Percentiles rank a stretch among this genome's conserved stretches.
phyloP scores from a whole-genome alignment of 2,329 filamentous ascomycete species.

The Fusarium ramigenum region DNA sequence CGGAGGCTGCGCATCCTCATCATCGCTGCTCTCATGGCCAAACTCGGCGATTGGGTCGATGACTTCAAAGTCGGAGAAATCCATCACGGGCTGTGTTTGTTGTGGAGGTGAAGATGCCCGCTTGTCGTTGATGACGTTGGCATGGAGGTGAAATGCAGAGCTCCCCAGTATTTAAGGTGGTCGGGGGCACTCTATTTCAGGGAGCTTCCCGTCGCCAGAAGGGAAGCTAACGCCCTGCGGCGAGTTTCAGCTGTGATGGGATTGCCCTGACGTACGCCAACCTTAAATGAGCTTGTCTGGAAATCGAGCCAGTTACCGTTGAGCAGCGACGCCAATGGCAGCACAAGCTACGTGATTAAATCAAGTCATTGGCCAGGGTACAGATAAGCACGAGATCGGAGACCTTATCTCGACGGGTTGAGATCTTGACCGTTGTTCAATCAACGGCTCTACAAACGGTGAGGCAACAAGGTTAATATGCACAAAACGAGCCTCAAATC shows the following conservation, averaged over 20 bases:
- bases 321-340: conserved; percentile 3
- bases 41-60: conserved; percentile 38
- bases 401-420: background rate
- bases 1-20: conserved; percentile 14
- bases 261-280: conserved; percentile 18
- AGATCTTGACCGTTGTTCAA: background rate
- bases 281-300: conserved; percentile 11
- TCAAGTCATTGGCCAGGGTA: conserved; percentile 1
- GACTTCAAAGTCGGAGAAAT: conserved; percentile 40
- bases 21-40: conserved; percentile 20
- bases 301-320: conserved; percentile 27
- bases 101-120: background rate
- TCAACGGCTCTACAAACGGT: background rate
- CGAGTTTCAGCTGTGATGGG: conserved; percentile 14
- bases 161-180: conserved; percentile 22
- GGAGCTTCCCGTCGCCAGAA: background rate
- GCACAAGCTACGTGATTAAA: background rate
- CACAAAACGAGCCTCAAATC: background rate
- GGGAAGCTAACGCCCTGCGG: conserved; percentile 10
- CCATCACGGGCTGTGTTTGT: conserved; percentile 23
- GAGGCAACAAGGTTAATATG: background rate
- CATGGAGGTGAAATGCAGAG: background rate
- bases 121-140: conserved; percentile 10
- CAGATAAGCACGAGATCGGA: background rate
- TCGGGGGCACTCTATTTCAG: background rate